Conservation (phyloP, 2,329 filamentous ascomycete species). For the Aureobasidium sp. region DNA sequence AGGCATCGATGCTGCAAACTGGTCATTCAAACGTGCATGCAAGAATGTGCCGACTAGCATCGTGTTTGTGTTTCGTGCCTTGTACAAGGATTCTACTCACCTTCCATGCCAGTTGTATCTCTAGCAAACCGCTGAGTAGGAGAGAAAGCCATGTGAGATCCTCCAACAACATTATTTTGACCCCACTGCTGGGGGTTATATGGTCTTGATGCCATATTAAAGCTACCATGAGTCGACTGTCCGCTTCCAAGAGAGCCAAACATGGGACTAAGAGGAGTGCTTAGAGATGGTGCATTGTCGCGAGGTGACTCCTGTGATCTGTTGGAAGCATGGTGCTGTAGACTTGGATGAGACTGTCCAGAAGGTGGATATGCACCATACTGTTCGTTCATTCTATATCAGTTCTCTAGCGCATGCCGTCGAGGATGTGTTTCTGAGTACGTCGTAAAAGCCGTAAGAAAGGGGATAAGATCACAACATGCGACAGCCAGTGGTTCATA, state of each 20-base stretch:
- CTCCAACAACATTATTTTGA: slow-evolving; percentile 32
- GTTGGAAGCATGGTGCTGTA: slow-evolving; percentile 28
- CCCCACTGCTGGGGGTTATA: slow-evolving; percentile 48
- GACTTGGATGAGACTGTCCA: slow-evolving; percentile 9
- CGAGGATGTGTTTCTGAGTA: not conserved
- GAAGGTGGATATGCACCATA: slow-evolving; percentile 8
- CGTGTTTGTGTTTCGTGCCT: not conserved
- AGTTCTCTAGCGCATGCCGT: not conserved
- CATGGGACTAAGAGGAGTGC: slow-evolving; percentile 24
- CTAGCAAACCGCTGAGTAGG: slow-evolving; percentile 27
- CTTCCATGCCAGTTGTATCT: slow-evolving; percentile 44
- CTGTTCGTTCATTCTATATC: slow-evolving; percentile 14
- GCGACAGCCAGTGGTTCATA: slow-evolving; percentile 7
- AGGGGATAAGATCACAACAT: not conserved
- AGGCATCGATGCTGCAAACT: slow-evolving; percentile 40
- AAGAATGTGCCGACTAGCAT: not conserved
- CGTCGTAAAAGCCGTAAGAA: not conserved
- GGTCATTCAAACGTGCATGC: not conserved
- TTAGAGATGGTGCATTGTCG: slow-evolving; percentile 18
- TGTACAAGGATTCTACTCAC: slow-evolving; percentile 27
- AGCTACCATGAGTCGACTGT: slow-evolving; percentile 24
- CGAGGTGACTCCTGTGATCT: slow-evolving; percentile 20
- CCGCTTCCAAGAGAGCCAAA: slow-evolving; percentile 23
- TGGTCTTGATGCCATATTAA: slow-evolving; percentile 24
- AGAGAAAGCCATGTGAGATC: slow-evolving; percentile 30